Evolutionary conservation across 257 asterid species (phyloP), one percentile per base, ranked within the genome.

Genomic region (Anisodus acutangulus): DNA sequence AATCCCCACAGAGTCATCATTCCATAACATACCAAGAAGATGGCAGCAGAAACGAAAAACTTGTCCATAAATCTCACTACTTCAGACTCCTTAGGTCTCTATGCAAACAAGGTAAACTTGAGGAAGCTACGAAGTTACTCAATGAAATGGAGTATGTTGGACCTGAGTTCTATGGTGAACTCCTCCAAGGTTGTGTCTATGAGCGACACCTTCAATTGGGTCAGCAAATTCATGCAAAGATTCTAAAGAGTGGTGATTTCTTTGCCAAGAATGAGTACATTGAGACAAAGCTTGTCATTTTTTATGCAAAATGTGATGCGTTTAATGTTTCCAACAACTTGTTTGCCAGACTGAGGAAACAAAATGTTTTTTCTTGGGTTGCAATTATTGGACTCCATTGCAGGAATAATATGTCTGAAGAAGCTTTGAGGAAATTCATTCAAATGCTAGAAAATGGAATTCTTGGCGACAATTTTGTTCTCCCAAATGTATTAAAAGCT

Each of bases 301-400:
- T 88, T 49, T 83, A 83, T 69, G 85, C 84, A 58, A 85, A 88
- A 84, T 85, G 86, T 81, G 85, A 81, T 83, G 84, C 76, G 72
- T 81, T 85, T 37, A 15, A 59, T 84, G 82, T 85, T 47, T 80
- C 88, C 15, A 26, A 19, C 43, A 43, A 80, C 66, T 51, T 88
- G 58, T 88, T 88, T 80, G 9, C 68, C 37, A 85, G 88, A 68
- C 60, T 83, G 5, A 67, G 86, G 4, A 82, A 80, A 64, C 70
- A 58, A 71, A 83, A 83, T 83, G 88, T 58, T 83, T 87, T 87
- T 82, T 85, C 89, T 45, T 87, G 85, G 86, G 88, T 88, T 80
- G 90, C 90, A 16, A 83, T 87, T n/a, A 82, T 85, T 85, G 88
- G 90, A 64, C 39, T 87, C 22, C 67, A 71, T 72, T 78, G 85